These are phyloP conservation scores for Athelia psychrophila DNA, from an alignment of 1,284 basidiomycete genomes.

Conservation along the genomic window DNA sequence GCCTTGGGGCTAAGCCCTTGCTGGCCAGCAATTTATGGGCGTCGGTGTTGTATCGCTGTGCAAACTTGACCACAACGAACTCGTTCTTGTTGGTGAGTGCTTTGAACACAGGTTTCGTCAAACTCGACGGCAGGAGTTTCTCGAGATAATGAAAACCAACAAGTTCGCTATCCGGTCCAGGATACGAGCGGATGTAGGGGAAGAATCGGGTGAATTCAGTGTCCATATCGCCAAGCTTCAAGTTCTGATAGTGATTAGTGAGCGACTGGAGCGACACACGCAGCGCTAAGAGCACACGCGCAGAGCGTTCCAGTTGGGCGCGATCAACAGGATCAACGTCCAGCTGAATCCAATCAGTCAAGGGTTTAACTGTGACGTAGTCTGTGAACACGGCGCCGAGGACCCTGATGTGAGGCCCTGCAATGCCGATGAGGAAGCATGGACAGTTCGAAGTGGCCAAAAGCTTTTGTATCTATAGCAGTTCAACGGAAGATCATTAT, in stretches of 20 bases:
- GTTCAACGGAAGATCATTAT: background rate
- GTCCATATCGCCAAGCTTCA: background rate
- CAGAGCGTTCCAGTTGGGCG: background rate
- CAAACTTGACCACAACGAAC: conserved; percentile 17
- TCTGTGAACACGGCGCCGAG: background rate
- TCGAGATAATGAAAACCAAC: background rate
- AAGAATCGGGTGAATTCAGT: background rate
- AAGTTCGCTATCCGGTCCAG: background rate
- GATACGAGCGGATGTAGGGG: background rate
- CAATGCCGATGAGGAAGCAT: background rate
- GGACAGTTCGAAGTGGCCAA: background rate
- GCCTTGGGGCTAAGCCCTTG: conserved; percentile 2
- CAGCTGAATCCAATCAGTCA: background rate
- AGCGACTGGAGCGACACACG: background rate
- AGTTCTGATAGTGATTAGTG: background rate
- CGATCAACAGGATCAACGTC: background rate
- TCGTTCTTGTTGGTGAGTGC: background rate
- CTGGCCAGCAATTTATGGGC: conserved; percentile 9
- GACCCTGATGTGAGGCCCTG: background rate
- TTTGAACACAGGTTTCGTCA: background rate
- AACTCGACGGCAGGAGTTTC: background rate
- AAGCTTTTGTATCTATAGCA: background rate
- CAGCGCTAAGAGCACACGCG: background rate
- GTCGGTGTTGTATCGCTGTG: conserved; percentile 11
- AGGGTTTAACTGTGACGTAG: background rate